Evolutionary conservation across 2,329 filamentous ascomycete genomes (phyloP).

Genomic region (Aspergillus tanneri): DNA sequence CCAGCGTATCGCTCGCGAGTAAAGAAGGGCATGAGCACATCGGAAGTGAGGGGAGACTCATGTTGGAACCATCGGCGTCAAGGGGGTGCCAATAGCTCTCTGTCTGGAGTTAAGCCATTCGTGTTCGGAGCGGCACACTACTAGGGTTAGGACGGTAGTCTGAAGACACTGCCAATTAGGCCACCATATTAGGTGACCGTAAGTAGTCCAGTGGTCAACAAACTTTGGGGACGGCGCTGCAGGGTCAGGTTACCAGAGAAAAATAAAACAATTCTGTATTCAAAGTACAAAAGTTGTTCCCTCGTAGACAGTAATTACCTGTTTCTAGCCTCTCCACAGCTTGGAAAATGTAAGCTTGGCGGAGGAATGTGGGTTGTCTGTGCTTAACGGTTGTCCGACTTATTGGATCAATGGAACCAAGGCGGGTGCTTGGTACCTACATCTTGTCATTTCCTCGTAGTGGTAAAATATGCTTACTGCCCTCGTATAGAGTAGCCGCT

Average conservation of each 20-base stretch:
- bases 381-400: slow-evolving; percentile 5
- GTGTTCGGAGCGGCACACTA: slow-evolving; percentile 2
- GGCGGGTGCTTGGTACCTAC: slow-evolving; percentile 8
- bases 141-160: background rate
- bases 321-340: too few species aligned
- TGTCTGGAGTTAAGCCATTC: slow-evolving; percentile 6
- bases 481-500: too few species aligned
- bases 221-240: too few species aligned
- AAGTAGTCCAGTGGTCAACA: too few species aligned
- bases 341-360: slow-evolving; percentile 13
- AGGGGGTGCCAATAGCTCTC: slow-evolving; percentile 16
- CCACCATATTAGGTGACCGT: too few species aligned
- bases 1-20: background rate
- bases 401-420: slow-evolving; percentile 9
- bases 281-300: too few species aligned
- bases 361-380: slow-evolving; percentile 12
- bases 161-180: too few species aligned
- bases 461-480: too few species aligned
- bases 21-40: slow-evolving; percentile 2
- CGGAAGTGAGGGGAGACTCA: slow-evolving; percentile 14
- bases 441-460: too few species aligned
- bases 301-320: too few species aligned
- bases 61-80: slow-evolving; percentile 11
- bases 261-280: too few species aligned
- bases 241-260: too few species aligned